These are phyloP conservation scores for Zizania palustris DNA, from an alignment of 202 grass and related monocot species.

Conservation along the genomic window DNA sequence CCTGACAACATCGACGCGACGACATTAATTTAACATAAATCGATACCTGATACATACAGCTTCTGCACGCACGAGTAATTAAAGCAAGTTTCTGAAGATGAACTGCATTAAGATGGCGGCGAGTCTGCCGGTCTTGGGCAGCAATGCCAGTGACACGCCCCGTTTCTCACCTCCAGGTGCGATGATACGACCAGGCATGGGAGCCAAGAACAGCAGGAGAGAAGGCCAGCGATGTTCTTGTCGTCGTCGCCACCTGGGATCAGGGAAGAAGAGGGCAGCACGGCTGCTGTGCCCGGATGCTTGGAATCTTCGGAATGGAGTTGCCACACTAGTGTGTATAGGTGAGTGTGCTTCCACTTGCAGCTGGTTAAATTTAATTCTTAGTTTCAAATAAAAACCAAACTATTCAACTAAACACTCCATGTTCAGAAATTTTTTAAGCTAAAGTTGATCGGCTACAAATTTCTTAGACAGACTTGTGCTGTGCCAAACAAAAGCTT, in stretches of 20 bases:
- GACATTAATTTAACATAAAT: not conserved
- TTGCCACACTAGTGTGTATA: no score
- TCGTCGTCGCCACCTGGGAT: not conserved
- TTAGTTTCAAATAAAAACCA: no score
- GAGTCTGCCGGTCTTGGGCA: not conserved
- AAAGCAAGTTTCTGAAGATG: not conserved
- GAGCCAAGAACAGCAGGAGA: not conserved
- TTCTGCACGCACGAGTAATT: not conserved
- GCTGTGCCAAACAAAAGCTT: not conserved
- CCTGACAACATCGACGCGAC: not conserved
- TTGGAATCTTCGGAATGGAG: not conserved
- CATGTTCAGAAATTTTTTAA: no score
- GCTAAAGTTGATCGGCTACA: no score
- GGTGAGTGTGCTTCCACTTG: conserved; percentile 17
- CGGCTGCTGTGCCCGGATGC: not conserved
- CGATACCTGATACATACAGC: not conserved
- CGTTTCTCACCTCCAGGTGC: not conserved
- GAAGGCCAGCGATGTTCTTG: not conserved
- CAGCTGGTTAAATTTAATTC: not conserved
- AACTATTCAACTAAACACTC: no score
- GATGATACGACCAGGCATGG: not conserved
- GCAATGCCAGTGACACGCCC: not conserved
- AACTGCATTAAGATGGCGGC: not conserved
- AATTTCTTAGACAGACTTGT: no score
- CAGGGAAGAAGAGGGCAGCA: not conserved